phyloP scores from a whole-genome alignment of 352 stramenopile genomes.

The Phytophthora chlamydospora region DNA sequence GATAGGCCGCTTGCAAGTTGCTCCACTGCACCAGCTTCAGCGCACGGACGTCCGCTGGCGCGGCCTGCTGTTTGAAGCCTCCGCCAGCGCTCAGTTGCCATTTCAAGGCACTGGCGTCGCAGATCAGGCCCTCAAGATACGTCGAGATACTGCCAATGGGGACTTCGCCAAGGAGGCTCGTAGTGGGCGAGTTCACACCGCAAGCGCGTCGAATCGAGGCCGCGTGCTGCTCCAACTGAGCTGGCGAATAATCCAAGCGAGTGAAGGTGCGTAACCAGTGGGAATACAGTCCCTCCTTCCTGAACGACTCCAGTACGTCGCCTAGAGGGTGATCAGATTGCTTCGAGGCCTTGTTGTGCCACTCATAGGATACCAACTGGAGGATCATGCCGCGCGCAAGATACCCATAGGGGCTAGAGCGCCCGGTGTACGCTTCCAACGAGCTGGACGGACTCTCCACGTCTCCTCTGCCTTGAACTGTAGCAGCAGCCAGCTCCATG shows the following conservation, averaged over 20 bases:
- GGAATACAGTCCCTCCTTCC: conserved; percentile 65
- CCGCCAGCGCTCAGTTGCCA: conserved; percentile 43
- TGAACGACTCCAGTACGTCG: conserved; percentile 61
- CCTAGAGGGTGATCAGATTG: conserved; percentile 45
- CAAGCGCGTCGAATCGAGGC: conserved; percentile 29
- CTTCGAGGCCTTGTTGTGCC: conserved; percentile 51
- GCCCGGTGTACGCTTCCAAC: conserved; percentile 49
- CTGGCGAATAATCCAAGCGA: conserved; percentile 56
- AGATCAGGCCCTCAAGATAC: conserved; percentile 41
- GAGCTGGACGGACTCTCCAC: conserved; percentile 17
- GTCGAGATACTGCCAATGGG: conserved; percentile 21
- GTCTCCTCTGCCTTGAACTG: conserved; percentile 23
- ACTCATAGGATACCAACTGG: conserved; percentile 68
- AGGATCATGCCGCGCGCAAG: conserved; percentile 65
- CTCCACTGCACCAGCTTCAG: conserved; percentile 57
- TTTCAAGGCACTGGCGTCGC: conserved; percentile 28
- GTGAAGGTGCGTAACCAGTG: conserved; percentile 77
- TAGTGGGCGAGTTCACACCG: conserved; percentile 5
- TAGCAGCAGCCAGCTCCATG: conserved; percentile 42
- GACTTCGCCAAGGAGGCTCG: conserved; percentile 23
- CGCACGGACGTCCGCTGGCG: conserved; percentile 35
- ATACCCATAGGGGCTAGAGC: conserved; percentile 65
- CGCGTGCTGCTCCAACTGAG: conserved; percentile 30
- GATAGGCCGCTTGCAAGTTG: conserved; percentile 58
- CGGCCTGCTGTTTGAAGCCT: conserved; percentile 23